Conservation (phyloP, 2,329 filamentous ascomycete species). For the Ophiocordyceps camponoti-saundersi region DNA sequence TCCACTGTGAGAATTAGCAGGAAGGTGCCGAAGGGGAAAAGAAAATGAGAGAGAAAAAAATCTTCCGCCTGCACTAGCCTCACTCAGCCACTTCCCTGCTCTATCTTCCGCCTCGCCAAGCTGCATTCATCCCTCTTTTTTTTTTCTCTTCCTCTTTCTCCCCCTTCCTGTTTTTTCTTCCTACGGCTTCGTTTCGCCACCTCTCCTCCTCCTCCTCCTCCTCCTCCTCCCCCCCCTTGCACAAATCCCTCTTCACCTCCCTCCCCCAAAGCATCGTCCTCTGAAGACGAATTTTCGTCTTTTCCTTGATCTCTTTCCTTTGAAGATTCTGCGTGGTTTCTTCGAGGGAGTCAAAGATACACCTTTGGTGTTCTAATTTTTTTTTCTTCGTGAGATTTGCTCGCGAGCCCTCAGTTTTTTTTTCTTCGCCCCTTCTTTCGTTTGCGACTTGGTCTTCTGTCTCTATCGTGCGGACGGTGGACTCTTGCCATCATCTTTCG, state of each 20-base stretch:
- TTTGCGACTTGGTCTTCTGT: background rate
- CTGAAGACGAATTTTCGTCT: constrained; percentile 15
- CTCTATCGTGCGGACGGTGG: background rate
- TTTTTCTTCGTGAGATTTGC: constrained; percentile 4
- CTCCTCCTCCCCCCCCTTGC: constrained; percentile 14
- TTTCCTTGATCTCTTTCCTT: constrained; percentile 26
- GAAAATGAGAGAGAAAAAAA: background rate
- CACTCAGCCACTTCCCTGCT: background rate
- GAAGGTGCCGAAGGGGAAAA: background rate
- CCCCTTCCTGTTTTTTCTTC: constrained; percentile 10
- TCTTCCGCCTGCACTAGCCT: background rate
- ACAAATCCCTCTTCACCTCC: constrained; percentile 12
- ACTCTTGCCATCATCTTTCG: background rate
- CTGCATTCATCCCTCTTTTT: constrained; percentile 1
- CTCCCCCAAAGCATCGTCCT: constrained; percentile 11
- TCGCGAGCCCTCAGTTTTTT: constrained; percentile 5
- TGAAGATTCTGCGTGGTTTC: constrained; percentile 26
- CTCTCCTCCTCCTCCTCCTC: constrained; percentile 13
- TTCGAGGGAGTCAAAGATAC: constrained; percentile 20
- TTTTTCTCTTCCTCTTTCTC: constrained; percentile 7
- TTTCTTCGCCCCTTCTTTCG: background rate
- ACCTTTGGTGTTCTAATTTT: constrained; percentile 15
- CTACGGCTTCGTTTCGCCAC: constrained; percentile 8
- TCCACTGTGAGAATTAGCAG: background rate
- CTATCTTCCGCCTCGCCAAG: background rate